Evolutionary conservation across 2,329 filamentous ascomycete species (phyloP), one percentile per base, ranked within the genome.

Genomic region (Leptoxyphium fumago): DNA sequence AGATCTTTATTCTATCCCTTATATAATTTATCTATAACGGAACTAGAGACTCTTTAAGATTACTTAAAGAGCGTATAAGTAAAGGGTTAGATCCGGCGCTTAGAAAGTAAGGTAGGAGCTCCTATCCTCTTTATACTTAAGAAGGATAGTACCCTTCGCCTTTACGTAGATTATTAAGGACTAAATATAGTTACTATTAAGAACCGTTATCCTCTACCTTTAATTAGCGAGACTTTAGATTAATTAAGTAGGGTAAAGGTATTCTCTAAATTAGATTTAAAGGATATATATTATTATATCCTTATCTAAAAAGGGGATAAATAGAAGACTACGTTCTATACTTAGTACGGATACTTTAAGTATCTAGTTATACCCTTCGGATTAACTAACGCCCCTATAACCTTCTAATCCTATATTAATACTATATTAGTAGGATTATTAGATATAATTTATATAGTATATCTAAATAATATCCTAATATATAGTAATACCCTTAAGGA

Each of bases 81-180:
- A n/a, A n/a, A n/a, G n/a, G n/a, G n/a, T n/a, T n/a, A 34, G 30
- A 34, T 34, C n/a, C n/a, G n/a, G n/a, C n/a, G n/a, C n/a, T n/a
- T n/a, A n/a, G n/a, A n/a, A n/a, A n/a, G n/a, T n/a, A n/a, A n/a
- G n/a, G 46, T 18, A 28, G 41, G 44, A 1, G 29, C 41, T 2
- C 49, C 32, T 29, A 48, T 54, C 29, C 44, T 53, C 29, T 52
- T 52, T 42, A 39, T 52, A 36, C 40, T 29, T 32, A 26, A 4
- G 7, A 26, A 26, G 21, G 21, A 26, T 26, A 26, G 21, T 3
- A 4, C 21, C 21, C 21, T 7, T 26, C 21, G 7, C 2, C 38
- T 61, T 10, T 61, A 50, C 45, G 45, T 63, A 2, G 50, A 64
- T 41, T 63, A 61, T 39, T n/a, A 47, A 26, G 38, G 42, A 1